Conservation (phyloP, 176 grass and related monocot genomes). For the Triticum dicoccoides region DNA sequence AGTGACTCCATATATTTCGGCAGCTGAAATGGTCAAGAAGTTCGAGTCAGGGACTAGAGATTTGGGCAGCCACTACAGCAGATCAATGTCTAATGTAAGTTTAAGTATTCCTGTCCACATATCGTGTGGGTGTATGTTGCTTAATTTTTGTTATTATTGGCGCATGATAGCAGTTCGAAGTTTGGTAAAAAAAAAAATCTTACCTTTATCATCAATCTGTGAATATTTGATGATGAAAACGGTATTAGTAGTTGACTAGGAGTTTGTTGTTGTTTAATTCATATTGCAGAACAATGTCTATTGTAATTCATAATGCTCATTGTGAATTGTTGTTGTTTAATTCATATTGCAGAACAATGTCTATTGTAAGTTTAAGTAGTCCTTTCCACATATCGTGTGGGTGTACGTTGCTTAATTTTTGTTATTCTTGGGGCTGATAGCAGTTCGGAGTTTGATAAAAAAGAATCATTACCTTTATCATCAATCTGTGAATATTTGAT, state of each 20-base stretch:
- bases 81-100: slow-evolving; percentile 45
- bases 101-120: background rate
- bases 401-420: too few relatives aligned
- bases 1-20: slow-evolving; percentile 58
- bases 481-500: background rate
- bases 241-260: too few relatives aligned
- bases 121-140: too few relatives aligned
- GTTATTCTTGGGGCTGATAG: background rate
- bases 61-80: slow-evolving; percentile 37
- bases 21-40: slow-evolving; percentile 86
- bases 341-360: too few relatives aligned
- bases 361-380: too few relatives aligned
- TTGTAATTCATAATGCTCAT: too few relatives aligned
- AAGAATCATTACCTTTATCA: background rate
- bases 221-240: background rate
- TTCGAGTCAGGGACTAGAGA: slow-evolving; percentile 87
- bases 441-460: background rate
- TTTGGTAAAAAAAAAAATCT: background rate
- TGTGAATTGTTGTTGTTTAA: too few relatives aligned
- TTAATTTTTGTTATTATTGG: too few relatives aligned
- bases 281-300: too few relatives aligned
- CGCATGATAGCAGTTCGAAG: background rate
- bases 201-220: background rate
- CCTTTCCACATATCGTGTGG: too few relatives aligned
- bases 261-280: too few relatives aligned